phyloP scores from a whole-genome alignment of 1,284 basidiomycete genomes.

The Moesziomyces sp. region DNA sequence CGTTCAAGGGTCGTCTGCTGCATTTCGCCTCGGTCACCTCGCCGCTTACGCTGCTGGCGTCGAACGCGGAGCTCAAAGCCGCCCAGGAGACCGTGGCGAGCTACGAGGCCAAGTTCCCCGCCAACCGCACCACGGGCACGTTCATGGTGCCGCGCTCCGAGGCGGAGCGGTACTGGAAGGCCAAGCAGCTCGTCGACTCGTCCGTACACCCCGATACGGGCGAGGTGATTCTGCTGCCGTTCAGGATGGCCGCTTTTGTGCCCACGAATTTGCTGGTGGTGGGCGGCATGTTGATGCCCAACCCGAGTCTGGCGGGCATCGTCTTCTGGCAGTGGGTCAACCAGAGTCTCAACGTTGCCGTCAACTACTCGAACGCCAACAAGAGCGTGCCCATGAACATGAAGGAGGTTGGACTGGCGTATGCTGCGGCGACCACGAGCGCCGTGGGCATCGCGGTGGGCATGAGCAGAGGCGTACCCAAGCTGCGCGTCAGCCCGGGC shows the following conservation, averaged over 20 bases:
- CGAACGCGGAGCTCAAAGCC: slow-evolving; percentile 44
- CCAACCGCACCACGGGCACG: slow-evolving; percentile 22
- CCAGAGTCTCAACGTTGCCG: slow-evolving; percentile 69
- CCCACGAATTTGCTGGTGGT: slow-evolving; percentile 72
- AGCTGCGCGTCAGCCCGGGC: slow-evolving; percentile 55
- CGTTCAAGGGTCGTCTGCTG: slow-evolving; percentile 69
- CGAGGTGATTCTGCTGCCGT: slow-evolving; percentile 69
- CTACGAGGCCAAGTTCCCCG: slow-evolving; percentile 38
- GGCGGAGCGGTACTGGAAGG: slow-evolving; percentile 53
- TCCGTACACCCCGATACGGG: slow-evolving; percentile 70
- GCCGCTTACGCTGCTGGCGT: slow-evolving; percentile 71
- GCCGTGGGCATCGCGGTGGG: slow-evolving; percentile 72
- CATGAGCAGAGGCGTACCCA: slow-evolving; percentile 70
- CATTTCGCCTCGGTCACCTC: slow-evolving; percentile 72
- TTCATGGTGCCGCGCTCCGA: slow-evolving; percentile 35
- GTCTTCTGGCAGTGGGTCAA: slow-evolving; percentile 73
- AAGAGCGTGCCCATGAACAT: slow-evolving; percentile 70
- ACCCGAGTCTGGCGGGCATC: slow-evolving; percentile 57
- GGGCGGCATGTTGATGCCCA: slow-evolving; percentile 69
- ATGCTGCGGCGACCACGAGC: slow-evolving; percentile 71
- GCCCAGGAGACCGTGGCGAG: slow-evolving; percentile 40
- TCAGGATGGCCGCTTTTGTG: slow-evolving; percentile 72
- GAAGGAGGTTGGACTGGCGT: slow-evolving; percentile 70
- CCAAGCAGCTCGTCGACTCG: slow-evolving; percentile 66
- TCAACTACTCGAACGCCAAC: slow-evolving; percentile 70